Percentiles rank a stretch among this genome's conserved stretches.
Evolutionary conservation across 2,329 filamentous ascomycete species (phyloP).

Genomic region (Paracoccidioides brasiliensis): DNA sequence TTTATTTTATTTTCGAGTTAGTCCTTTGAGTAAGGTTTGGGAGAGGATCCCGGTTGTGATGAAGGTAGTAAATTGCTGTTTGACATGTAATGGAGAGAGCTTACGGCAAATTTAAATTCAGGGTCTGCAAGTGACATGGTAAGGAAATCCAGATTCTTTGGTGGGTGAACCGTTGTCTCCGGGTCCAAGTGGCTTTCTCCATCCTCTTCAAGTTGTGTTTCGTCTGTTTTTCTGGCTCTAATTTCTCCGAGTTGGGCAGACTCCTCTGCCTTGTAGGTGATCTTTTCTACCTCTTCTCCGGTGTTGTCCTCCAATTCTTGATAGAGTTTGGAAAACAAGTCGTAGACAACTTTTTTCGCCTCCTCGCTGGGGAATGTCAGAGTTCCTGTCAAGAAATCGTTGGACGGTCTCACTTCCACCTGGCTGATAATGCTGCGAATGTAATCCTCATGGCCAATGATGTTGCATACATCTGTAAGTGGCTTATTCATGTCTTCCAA

Average conservation of each 20-base stretch:
- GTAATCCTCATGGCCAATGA: conserved; percentile 18
- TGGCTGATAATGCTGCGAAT: conserved; percentile 22
- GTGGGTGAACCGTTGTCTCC: not conserved
- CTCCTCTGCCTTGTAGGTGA: conserved; percentile 5
- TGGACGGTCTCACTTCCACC: conserved; percentile 19
- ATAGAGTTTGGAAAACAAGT: conserved; percentile 22
- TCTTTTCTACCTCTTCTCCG: not conserved
- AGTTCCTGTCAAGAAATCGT: conserved; percentile 7
- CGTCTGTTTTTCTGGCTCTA: conserved; percentile 5
- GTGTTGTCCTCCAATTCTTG: conserved; percentile 5
- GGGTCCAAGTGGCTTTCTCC: conserved; percentile 1
- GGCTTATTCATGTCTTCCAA: conserved; percentile 33
- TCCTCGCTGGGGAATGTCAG: conserved; percentile 23
- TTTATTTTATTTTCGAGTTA: not conserved
- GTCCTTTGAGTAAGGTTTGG: not conserved
- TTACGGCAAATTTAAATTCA: conserved; percentile 59
- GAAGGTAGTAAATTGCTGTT: too few species aligned
- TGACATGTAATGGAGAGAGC: conserved; percentile 20
- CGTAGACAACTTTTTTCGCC: conserved; percentile 20
- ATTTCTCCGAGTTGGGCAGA: not conserved
- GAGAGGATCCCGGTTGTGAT: not conserved
- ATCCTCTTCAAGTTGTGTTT: conserved; percentile 4
- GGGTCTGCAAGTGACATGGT: conserved; percentile 43
- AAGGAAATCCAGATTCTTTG: conserved; percentile 44
- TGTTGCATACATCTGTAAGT: conserved; percentile 22